Conservation (phyloP, 2,329 filamentous ascomycete species). For the Cladophialophora yegresii region DNA sequence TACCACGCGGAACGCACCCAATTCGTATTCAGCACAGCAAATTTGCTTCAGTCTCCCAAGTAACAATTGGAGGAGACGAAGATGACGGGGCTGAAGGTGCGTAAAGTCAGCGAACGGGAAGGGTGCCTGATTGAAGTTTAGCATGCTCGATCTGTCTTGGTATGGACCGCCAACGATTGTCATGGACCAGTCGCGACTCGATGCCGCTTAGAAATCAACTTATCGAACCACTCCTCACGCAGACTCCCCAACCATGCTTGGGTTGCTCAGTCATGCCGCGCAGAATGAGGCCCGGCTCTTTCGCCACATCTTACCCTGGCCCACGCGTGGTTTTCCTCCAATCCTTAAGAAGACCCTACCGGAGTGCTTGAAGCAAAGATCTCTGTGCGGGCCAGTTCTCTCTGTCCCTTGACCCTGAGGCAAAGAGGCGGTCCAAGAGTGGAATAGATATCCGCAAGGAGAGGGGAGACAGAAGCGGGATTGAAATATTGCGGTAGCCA, state of each 20-base stretch:
- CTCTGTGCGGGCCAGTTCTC: neutral
- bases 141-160: conserved; percentile 20
- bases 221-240: conserved; percentile 13
- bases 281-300: neutral
- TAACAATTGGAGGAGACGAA: conserved; percentile 11
- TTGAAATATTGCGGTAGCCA: neutral
- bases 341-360: neutral
- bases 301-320: conserved; percentile 22
- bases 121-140: conserved; percentile 23
- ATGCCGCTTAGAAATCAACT: conserved; percentile 33
- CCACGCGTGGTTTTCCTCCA: conserved; percentile 19
- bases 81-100: conserved; percentile 20
- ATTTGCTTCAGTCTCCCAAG: conserved; percentile 2
- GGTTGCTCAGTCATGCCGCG: neutral
- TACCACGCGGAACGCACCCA: conserved; percentile 1
- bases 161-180: conserved; percentile 25
- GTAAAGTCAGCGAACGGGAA: conserved; percentile 17
- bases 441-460: conserved; percentile 5
- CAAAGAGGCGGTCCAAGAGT: conserved; percentile 16
- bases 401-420: neutral
- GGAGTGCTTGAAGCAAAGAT: neutral
- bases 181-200: conserved; percentile 31
- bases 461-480: neutral
- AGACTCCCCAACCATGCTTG: neutral
- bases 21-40: conserved; percentile 17